phyloP scores from a whole-genome alignment of 345 rosid species.

The Rhizophora mangle region DNA sequence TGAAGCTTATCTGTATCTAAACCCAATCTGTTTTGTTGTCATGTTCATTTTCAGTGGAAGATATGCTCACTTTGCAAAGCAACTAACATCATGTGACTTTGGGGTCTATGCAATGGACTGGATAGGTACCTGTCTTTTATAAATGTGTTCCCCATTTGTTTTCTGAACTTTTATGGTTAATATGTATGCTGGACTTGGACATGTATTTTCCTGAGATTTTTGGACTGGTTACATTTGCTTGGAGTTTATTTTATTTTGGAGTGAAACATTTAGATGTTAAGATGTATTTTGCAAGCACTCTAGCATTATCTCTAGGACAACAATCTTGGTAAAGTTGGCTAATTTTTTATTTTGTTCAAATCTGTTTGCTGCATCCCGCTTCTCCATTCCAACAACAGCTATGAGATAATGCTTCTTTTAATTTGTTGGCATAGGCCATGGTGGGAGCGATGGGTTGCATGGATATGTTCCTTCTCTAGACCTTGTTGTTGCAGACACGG shows the following conservation, averaged over 20 bases:
- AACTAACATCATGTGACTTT: conserved; percentile 57
- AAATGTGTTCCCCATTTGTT: not conserved
- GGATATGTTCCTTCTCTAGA: conserved; percentile 99
- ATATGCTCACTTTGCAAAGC: conserved; percentile 85
- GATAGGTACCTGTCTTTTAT: conserved; percentile 52
- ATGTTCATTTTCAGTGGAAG: conserved; percentile 56
- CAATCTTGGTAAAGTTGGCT: no score
- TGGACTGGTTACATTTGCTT: not conserved
- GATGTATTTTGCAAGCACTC: no score
- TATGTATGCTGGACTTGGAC: not conserved
- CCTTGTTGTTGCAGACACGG: conserved; percentile 84
- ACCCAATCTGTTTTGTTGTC: conserved; percentile 3
- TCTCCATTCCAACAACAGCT: not conserved
- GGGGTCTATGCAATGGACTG: conserved; percentile 97
- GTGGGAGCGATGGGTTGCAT: conserved; percentile 99
- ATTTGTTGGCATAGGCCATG: conserved; percentile 61
- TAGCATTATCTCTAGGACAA: no score
- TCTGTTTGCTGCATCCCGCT: no score
- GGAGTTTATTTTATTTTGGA: not conserved
- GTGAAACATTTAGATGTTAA: no score
- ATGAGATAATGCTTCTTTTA: not conserved
- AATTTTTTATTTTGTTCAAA: no score
- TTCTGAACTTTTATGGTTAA: not conserved
- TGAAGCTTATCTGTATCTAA: not conserved
- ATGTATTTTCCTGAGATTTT: not conserved